Evolutionary conservation across 2,329 filamentous ascomycete species (phyloP).

Genomic region (Fusarium concolor): DNA sequence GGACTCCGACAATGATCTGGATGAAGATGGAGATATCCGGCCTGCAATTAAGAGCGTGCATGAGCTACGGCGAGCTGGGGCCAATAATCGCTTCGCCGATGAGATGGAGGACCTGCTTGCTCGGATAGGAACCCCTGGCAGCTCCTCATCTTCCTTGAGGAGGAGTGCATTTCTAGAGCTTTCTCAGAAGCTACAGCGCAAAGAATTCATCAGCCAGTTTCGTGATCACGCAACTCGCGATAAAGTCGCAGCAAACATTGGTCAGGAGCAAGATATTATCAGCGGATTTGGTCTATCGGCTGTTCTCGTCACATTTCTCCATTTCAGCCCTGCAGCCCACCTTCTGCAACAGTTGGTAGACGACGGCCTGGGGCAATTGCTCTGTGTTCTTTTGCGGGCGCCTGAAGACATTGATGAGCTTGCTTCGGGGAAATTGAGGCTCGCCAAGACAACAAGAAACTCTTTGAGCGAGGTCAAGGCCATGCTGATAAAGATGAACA

Average conservation of each 20-base stretch:
- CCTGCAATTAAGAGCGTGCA: constrained; percentile 72
- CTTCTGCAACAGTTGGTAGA: constrained; percentile 67
- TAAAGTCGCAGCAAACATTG: constrained; percentile 72
- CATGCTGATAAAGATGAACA: constrained; percentile 61
- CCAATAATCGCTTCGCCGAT: constrained; percentile 73
- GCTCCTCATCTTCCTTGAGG: constrained; percentile 62
- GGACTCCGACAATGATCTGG: constrained; percentile 48
- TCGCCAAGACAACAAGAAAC: constrained; percentile 73
- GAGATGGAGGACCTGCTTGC: constrained; percentile 73
- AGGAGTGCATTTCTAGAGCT: constrained; percentile 71
- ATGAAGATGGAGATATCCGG: constrained; percentile 57
- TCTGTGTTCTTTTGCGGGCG: constrained; percentile 66
- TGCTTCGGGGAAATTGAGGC: constrained; percentile 73
- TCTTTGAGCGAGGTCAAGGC: constrained; percentile 67
- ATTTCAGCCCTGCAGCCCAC: constrained; percentile 69
- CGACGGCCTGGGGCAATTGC: constrained; percentile 65
- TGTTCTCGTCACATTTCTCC: constrained; percentile 71
- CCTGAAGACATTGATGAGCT: constrained; percentile 68
- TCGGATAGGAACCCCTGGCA: constrained; percentile 65
- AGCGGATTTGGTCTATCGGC: constrained; percentile 73
- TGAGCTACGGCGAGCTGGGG: constrained; percentile 73
- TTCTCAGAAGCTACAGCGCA: constrained; percentile 68
- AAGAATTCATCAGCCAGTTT: constrained; percentile 75
- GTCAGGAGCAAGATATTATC: constrained; percentile 68
- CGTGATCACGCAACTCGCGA: constrained; percentile 78